Conservation (phyloP, 2,329 filamentous ascomycete species). For the Aureobasidium sp. region DNA sequence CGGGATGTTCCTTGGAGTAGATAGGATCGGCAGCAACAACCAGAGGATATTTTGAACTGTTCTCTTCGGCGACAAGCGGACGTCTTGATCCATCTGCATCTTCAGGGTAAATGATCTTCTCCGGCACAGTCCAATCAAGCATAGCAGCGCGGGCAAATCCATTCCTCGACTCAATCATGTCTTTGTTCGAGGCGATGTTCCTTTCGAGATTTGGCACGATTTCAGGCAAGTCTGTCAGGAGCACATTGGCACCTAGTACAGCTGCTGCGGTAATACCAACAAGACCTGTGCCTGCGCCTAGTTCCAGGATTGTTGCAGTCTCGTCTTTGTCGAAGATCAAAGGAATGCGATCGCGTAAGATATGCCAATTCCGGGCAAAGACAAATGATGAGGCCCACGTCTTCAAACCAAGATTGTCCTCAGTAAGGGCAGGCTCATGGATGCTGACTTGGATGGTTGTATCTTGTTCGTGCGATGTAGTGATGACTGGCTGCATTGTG, state of each 20-base stretch:
- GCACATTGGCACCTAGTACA: slow-evolving; percentile 58
- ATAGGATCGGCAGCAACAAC: slow-evolving; percentile 81
- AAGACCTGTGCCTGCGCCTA: slow-evolving; percentile 88
- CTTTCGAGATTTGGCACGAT: slow-evolving; percentile 74
- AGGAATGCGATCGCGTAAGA: slow-evolving; percentile 23
- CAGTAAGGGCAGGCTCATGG: slow-evolving; percentile 79
- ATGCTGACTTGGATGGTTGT: slow-evolving; percentile 58
- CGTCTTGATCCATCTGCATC: not conserved
- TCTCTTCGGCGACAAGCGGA: not conserved
- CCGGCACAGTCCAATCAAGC: slow-evolving; percentile 66
- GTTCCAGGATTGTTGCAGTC: slow-evolving; percentile 52
- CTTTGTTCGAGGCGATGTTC: slow-evolving; percentile 62
- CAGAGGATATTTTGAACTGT: slow-evolving; percentile 40
- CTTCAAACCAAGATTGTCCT: slow-evolving; percentile 84
- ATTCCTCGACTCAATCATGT: slow-evolving; percentile 47
- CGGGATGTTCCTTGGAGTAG: slow-evolving; percentile 78
- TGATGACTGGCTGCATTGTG: slow-evolving; percentile 15
- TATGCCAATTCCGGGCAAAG: slow-evolving; percentile 62
- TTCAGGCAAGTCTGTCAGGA: slow-evolving; percentile 75
- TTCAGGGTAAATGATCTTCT: slow-evolving; percentile 21
- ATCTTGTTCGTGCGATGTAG: slow-evolving; percentile 18
- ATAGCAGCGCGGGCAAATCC: slow-evolving; percentile 56
- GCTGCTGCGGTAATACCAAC: slow-evolving; percentile 78
- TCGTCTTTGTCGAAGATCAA: slow-evolving; percentile 15
- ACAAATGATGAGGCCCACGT: slow-evolving; percentile 92